These are phyloP conservation scores for Chaetomium globosum DNA, from an alignment of 2,329 filamentous ascomycete species.

Conservation along the genomic window DNA sequence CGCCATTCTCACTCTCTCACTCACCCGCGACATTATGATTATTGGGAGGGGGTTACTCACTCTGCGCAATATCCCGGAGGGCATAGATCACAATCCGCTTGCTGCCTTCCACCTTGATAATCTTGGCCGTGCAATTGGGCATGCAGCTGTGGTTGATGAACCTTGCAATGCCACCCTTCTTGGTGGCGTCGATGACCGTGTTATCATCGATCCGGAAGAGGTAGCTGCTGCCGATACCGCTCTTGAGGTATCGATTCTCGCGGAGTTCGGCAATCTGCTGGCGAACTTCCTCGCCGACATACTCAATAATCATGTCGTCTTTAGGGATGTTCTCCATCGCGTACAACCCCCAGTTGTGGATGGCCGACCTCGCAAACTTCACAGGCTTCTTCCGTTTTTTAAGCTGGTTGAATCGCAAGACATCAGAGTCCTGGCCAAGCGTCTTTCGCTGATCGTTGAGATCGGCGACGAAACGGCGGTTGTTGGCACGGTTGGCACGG, in stretches of 20 bases:
- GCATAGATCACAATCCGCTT: conserved; percentile 99
- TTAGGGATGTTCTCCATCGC: conserved; percentile 96
- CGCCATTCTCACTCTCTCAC: not conserved
- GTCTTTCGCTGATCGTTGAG: conserved; percentile 93
- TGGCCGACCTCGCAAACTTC: conserved; percentile 94
- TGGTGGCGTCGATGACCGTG: conserved; percentile 96
- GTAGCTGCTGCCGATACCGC: conserved; percentile 95
- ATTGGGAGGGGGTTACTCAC: conserved; percentile 56
- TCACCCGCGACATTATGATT: no score
- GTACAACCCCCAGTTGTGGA: conserved; percentile 98
- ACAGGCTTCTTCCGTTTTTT: conserved; percentile 99
- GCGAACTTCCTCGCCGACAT: conserved; percentile 94
- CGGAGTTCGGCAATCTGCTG: conserved; percentile 97
- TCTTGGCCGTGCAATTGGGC: conserved; percentile 98
- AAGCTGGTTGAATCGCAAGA: conserved; percentile 95
- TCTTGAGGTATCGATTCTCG: conserved; percentile 88
- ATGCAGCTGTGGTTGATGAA: conserved; percentile 99
- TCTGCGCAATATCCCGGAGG: conserved; percentile 88
- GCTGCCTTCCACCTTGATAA: conserved; percentile 97
- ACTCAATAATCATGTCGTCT: conserved; percentile 99
- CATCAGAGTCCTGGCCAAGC: conserved; percentile 80
- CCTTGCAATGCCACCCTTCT: conserved; percentile 94
- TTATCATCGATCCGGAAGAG: conserved; percentile 98
- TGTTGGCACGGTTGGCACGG: conserved; percentile 90
- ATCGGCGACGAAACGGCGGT: conserved; percentile 90